Evolutionary conservation across 139 green algal genomes (phyloP).

Genomic region (Zygnema cylindricum): DNA sequence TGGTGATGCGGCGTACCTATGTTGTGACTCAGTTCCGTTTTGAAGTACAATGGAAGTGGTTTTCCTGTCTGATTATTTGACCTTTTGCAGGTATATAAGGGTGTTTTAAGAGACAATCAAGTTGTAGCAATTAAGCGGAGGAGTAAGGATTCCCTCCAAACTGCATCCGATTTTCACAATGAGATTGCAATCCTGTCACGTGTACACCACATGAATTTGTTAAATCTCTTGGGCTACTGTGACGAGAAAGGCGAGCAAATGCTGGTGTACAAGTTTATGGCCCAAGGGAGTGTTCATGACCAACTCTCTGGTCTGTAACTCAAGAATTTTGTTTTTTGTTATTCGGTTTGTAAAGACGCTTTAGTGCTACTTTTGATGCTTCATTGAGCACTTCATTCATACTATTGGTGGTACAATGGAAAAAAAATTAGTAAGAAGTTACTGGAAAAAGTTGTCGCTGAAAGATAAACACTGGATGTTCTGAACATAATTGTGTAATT

Average conservation of each 20-base stretch:
- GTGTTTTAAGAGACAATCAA: not conserved
- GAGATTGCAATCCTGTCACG: conserved; percentile 4
- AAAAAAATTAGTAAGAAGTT: no score
- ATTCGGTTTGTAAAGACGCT: no score
- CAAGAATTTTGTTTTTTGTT: no score
- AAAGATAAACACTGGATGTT: no score
- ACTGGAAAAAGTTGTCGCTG: no score
- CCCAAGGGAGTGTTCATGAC: conserved; percentile 21
- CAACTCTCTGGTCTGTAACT: not conserved
- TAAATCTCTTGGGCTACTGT: conserved; percentile 45
- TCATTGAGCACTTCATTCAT: no score
- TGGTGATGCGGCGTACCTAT: no score
- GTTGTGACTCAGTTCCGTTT: no score
- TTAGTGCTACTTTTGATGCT: no score
- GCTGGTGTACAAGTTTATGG: conserved; percentile 40
- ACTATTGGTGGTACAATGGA: no score
- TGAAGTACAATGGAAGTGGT: no score
- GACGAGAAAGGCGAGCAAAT: conserved; percentile 31
- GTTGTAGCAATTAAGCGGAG: not conserved
- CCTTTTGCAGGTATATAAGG: not conserved
- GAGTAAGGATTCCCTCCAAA: not conserved
- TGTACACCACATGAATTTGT: conserved; percentile 29
- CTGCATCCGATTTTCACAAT: not conserved
- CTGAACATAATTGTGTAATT: no score
- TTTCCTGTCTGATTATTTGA: not conserved